Percentiles rank a stretch among this genome's conserved stretches.
phyloP scores from a whole-genome alignment of 2,329 filamentous ascomycete species.

The Diaporthe aspalathi region DNA sequence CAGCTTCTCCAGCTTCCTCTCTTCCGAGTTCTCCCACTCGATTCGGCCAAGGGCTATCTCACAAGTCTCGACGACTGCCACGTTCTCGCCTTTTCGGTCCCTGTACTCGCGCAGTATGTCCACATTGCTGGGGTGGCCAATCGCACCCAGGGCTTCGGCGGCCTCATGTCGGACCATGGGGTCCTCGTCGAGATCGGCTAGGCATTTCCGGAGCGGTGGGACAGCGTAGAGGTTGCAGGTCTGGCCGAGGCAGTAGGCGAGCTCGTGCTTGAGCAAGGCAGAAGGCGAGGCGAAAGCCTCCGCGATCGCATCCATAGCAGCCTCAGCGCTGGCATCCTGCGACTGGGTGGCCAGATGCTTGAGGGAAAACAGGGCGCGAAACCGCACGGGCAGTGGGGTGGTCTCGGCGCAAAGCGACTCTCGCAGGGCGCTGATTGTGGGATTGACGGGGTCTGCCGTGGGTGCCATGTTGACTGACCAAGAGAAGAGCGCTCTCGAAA shows the following conservation, averaged over 20 bases:
- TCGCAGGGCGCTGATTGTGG: slow-evolving; percentile 73
- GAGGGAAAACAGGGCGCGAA: slow-evolving; percentile 96
- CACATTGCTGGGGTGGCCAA: slow-evolving; percentile 81
- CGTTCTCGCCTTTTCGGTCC: slow-evolving; percentile 79
- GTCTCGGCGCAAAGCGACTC: slow-evolving; percentile 83
- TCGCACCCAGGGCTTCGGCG: slow-evolving; percentile 90
- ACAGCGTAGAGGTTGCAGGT: slow-evolving; percentile 82
- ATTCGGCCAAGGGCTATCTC: slow-evolving; percentile 96
- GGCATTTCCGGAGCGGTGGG: slow-evolving; percentile 76
- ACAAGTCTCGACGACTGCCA: slow-evolving; percentile 92
- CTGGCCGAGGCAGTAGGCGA: slow-evolving; percentile 97
- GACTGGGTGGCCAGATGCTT: slow-evolving; percentile 86
- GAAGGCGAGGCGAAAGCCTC: slow-evolving; percentile 87
- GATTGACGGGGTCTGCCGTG: slow-evolving; percentile 41
- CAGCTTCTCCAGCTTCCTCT: slow-evolving; percentile 79
- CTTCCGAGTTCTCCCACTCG: slow-evolving; percentile 87
- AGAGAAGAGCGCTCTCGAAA: not conserved
- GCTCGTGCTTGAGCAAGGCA: slow-evolving; percentile 92
- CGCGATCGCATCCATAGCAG: slow-evolving; percentile 82
- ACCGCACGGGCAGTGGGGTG: slow-evolving; percentile 86
- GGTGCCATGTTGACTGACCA: slow-evolving; percentile 42
- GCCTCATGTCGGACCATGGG: slow-evolving; percentile 97
- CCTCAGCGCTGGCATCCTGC: slow-evolving; percentile 69
- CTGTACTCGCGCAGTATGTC: slow-evolving; percentile 78
- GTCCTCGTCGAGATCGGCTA: slow-evolving; percentile 85